Evolutionary conservation across 2,329 filamentous ascomycete genomes (phyloP).

Genomic region (Aspergillus pseudoterreus): DNA sequence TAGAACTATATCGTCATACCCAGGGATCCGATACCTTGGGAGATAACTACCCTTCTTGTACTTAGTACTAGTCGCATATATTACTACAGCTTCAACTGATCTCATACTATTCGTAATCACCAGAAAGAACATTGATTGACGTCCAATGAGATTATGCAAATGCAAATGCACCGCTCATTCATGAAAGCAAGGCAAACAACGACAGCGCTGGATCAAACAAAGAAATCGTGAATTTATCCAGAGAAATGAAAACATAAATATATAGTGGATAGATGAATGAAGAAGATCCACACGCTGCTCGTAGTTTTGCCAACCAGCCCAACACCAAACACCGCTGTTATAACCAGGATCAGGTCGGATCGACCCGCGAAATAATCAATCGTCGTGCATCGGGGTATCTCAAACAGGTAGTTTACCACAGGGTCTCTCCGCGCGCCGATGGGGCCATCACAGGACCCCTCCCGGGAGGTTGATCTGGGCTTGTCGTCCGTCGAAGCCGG

Average conservation of each 20-base stretch:
- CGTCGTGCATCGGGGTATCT: slow-evolving; percentile 1
- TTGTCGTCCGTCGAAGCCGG: slow-evolving; percentile 26
- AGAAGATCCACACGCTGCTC: neutral
- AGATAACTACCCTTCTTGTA: too few species aligned
- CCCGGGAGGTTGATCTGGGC: slow-evolving; percentile 32
- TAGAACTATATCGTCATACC: too few species aligned
- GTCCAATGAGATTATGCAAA: too few species aligned
- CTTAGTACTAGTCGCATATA: too few species aligned
- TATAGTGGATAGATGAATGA: neutral
- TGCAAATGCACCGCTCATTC: too few species aligned
- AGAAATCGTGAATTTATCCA: neutral
- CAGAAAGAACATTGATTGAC: too few species aligned
- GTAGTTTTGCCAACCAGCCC: neutral
- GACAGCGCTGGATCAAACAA: too few species aligned
- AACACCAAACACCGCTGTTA: neutral
- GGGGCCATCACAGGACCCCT: slow-evolving; percentile 25
- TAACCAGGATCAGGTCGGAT: neutral
- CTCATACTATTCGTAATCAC: too few species aligned
- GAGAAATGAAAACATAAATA: neutral
- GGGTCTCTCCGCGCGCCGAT: neutral
- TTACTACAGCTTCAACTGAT: too few species aligned
- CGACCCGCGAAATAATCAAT: neutral
- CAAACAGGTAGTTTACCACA: neutral
- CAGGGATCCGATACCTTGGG: too few species aligned
- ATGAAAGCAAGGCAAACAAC: too few species aligned